Conservation (phyloP, 2,329 filamentous ascomycete genomes). For the Bipolaris gigantea region DNA sequence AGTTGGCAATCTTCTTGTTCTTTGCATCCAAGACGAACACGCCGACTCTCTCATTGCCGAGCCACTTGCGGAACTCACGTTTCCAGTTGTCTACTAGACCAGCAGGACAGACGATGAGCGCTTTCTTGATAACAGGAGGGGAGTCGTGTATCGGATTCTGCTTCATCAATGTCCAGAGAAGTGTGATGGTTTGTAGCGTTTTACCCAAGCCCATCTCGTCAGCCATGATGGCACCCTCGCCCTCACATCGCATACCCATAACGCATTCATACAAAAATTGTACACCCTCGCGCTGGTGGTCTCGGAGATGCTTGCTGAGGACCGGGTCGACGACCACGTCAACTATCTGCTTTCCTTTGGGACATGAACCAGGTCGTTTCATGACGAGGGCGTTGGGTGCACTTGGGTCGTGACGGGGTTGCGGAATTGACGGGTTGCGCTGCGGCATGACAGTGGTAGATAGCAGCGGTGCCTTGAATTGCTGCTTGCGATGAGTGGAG, state of each 20-base stretch:
- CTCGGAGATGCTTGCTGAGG: conserved; percentile 62
- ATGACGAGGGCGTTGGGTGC: conserved; percentile 66
- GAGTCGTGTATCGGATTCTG: conserved; percentile 67
- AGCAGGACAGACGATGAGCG: conserved; percentile 72
- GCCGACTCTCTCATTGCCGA: conserved; percentile 69
- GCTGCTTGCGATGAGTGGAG: conserved; percentile 46
- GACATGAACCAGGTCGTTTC: conserved; percentile 60
- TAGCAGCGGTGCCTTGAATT: conserved; percentile 66
- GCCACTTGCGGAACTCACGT: conserved; percentile 73
- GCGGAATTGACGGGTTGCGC: conserved; percentile 52
- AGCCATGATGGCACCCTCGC: conserved; percentile 70
- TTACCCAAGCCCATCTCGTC: conserved; percentile 79
- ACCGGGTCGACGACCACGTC: conserved; percentile 74
- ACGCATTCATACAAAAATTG: conserved; percentile 74
- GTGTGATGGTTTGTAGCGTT: conserved; percentile 70
- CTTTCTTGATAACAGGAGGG: conserved; percentile 66
- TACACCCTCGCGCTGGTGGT: conserved; percentile 70
- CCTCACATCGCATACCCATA: conserved; percentile 69
- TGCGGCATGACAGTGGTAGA: conserved; percentile 55
- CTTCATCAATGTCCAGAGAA: conserved; percentile 72
- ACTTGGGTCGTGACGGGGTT: conserved; percentile 66
- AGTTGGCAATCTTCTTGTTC: conserved; percentile 65
- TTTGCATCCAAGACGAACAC: conserved; percentile 65
- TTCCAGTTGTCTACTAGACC: conserved; percentile 74
- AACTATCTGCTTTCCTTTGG: conserved; percentile 66